Evolutionary conservation across 495 filamentous ascomycete species (phyloP), one percentile per base, ranked within the genome.

Genomic region (Letharia columbiana): DNA sequence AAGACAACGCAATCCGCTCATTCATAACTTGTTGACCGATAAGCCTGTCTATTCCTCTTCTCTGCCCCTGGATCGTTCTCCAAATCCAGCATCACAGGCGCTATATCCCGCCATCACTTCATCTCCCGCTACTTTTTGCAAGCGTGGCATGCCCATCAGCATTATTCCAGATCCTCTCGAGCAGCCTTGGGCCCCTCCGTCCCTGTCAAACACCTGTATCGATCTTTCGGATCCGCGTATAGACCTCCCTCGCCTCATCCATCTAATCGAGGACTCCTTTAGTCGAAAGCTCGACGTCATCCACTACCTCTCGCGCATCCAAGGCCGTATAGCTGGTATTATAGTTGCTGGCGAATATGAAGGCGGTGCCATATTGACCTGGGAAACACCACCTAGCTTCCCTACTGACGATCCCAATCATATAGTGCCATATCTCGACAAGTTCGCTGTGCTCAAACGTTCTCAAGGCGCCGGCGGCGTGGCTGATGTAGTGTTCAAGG

Each of bases 271-370:
- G 71, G 92, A 98, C 74, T 96, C 91, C 0, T 99, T 99, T 73
- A 83, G 86, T 67, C 85, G 92, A 62, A 88, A 87, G 71, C 85
- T 99, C 11, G 89, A 99, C 72, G 83, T 90, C 0, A 76, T 86
- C 28, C 84, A 92, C 72, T 99, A 98, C 71, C 80, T 98, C 1
- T 74, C 79, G 23, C 87, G 94, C 42, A 84, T 96, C 50, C 81
- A 89, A 37, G 82, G 85, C 40, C 86, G 87, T 18, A 81, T 96
- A 1, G 94, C 94, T 7, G 95, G 92, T 5, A 75, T 98, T 62
- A 96, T 99, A 63, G 87, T 99, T 63, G 95, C 94, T 0, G 94
- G 94, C 5, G 89, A 96, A 67, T 99, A 99, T 73, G 94, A 98
- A 79, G 94, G 94, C 61, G 94, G 90, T 2, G 94, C 94, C 12